Conservation (phyloP, 768 basidiomycete species). For the Hericium alpestre region DNA sequence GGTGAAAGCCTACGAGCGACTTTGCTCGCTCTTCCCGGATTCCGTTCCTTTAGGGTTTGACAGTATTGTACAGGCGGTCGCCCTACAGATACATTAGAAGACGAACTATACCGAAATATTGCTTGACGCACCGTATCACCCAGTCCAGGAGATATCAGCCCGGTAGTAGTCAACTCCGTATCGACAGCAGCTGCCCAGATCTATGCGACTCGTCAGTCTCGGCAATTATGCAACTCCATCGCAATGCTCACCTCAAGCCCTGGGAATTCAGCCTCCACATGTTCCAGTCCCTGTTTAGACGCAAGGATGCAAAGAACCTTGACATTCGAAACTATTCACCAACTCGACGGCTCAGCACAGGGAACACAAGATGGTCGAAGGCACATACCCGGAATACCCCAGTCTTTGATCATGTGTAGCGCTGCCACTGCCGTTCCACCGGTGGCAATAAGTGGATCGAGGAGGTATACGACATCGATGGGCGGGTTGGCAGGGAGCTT, state of each 20-base stretch:
- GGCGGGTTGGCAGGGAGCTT: constrained; percentile 71
- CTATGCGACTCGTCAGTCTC: constrained; percentile 26
- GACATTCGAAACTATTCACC: constrained; percentile 50
- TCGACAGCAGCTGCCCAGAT: constrained; percentile 86
- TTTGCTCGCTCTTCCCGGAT: too few species aligned
- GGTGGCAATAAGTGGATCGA: constrained; percentile 91
- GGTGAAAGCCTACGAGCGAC: too few species aligned
- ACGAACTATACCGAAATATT: too few species aligned
- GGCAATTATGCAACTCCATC: not conserved
- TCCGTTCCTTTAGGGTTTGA: not conserved
- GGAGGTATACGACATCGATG: constrained; percentile 74
- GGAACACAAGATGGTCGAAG: not conserved
- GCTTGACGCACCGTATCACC: constrained; percentile 68
- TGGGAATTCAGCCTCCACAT: constrained; percentile 59
- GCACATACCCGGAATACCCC: constrained; percentile 61
- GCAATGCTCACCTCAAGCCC: constrained; percentile 56
- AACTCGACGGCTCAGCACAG: not conserved
- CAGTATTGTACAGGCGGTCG: constrained; percentile 74
- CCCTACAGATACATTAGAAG: constrained; percentile 36
- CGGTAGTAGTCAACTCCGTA: constrained; percentile 54
- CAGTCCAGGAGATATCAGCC: constrained; percentile 80
- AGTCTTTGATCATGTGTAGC: constrained; percentile 73
- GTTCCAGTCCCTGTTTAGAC: constrained; percentile 59
- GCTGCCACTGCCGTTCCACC: constrained; percentile 89
- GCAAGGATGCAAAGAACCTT: constrained; percentile 78